Base-by-base conservation (phyloP, 164 flowering plant species). In the Nymphaea thermarum region DNA sequence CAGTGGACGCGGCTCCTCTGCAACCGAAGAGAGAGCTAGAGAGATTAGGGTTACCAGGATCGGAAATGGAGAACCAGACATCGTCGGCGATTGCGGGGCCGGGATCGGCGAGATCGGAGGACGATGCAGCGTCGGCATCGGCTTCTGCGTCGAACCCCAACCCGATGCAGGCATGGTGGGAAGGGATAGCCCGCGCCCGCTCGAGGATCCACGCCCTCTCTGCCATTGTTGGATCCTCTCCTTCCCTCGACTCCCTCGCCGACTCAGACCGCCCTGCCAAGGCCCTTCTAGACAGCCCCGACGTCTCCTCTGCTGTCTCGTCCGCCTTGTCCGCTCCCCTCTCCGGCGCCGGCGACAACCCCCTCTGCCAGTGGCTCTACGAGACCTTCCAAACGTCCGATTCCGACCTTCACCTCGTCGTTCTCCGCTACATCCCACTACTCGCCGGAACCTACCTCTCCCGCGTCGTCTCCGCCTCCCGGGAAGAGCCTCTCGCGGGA, bases 351-450 rank as follows among this genome's bases (percentile, higher is more conserved):
- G 88, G 90, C 63, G 75, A 85, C 36, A 97, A 94, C 67, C 93
- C 89, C 8, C 86, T 94, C 76, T 94, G 98, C 74, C 87, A 89
- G 16, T 94, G 98, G 98, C 90, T 94, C 51, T 94, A 94, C 80
- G 98, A 91, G 43, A 91, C 97, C 43, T 87, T 76, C 76, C 93
- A 81, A 63, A 81, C 89, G 65, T 76, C 87, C 68, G 95, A 94
- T 45, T 81, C 88, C 12, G 89, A 87, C n/a, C 95, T 94, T 62
- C 90, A 89, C 43, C 90, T 91, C 65, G 81, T 91, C 57, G 96
- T 88, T n/a, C 80, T 88, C 73, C 81, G 97, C 43, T 88, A 82
- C 70, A 70, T 94, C 42, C 98, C 98, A 8, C 78, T 89, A 11
- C 72, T 94, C 68, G 42, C 86, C 63, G 83, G 86, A 71, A 65